A percentile compares a stretch with the other conserved stretches of the same genome.
Conservation (phyloP, 495 filamentous ascomycete species). For the Trichodelitschia bisporula region DNA sequence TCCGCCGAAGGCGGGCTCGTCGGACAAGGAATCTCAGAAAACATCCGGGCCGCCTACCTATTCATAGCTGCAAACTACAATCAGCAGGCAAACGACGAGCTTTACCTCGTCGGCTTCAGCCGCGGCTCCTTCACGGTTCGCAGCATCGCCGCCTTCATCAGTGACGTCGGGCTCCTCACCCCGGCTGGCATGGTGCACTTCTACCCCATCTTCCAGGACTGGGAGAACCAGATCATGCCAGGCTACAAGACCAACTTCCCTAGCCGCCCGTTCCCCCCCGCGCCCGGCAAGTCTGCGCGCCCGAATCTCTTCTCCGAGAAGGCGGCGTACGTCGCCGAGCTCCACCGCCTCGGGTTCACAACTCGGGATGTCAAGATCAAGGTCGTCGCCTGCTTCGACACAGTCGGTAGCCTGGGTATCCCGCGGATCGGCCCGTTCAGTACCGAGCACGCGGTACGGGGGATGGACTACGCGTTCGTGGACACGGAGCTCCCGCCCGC, state of each 20-base stretch:
- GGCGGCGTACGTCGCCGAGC: too few species aligned
- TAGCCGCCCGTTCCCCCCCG: too few species aligned
- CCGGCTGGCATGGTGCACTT: slow-evolving; percentile 14
- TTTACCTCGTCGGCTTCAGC: slow-evolving; percentile 35
- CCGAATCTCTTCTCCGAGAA: too few species aligned
- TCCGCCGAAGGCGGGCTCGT: slow-evolving; percentile 6
- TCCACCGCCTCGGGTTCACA: not conserved
- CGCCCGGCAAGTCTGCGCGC: too few species aligned
- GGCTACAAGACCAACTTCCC: slow-evolving; percentile 1
- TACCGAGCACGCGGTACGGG: not conserved
- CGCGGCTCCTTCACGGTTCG: slow-evolving; percentile 33
- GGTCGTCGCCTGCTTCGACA: slow-evolving; percentile 34
- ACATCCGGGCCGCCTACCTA: slow-evolving; percentile 24
- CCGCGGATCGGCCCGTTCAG: slow-evolving; percentile 3
- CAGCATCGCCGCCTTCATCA: slow-evolving; percentile 28
- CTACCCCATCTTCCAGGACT: slow-evolving; percentile 9
- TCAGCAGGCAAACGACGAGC: slow-evolving; percentile 26
- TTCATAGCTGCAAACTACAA: slow-evolving; percentile 27
- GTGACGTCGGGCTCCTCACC: slow-evolving; percentile 20
- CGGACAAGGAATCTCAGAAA: slow-evolving; percentile 17
- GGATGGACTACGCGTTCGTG: not conserved
- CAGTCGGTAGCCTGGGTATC: slow-evolving; percentile 24
- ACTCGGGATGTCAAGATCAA: slow-evolving; percentile 16
- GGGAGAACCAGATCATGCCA: not conserved
- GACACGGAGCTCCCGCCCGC: slow-evolving; percentile 10